These are phyloP conservation scores for Trichoderma breve DNA, from an alignment of 2,329 filamentous ascomycete species.

Conservation along the genomic window DNA sequence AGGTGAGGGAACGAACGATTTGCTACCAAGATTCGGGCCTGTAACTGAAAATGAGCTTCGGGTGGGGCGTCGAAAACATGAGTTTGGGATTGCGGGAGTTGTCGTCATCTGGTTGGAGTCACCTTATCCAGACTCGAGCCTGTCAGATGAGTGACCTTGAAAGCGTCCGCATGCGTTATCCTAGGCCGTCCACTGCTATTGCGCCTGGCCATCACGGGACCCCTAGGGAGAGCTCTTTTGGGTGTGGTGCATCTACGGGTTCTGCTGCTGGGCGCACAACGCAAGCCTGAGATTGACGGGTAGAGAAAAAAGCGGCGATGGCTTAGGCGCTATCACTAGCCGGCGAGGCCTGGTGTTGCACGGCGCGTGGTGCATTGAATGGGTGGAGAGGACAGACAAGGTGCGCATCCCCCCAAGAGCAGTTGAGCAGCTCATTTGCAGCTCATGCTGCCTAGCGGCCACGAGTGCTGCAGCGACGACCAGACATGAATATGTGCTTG, in stretches of 20 bases:
- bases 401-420: background rate
- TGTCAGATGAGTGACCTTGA: slow-evolving; percentile 1
- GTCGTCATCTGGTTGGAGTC: background rate
- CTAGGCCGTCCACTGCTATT: background rate
- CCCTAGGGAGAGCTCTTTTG: background rate
- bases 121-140: background rate
- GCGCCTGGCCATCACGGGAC: slow-evolving; percentile 6
- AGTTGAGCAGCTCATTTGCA: background rate
- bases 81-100: background rate
- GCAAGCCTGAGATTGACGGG: background rate
- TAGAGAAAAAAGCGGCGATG: background rate
- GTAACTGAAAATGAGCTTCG: background rate
- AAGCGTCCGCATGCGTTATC: background rate
- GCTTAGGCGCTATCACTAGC: background rate
- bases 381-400: background rate
- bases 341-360: background rate
- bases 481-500: slow-evolving; percentile 2
- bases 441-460: background rate
- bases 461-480: background rate
- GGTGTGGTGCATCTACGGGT: slow-evolving; percentile 4
- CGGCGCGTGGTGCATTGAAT: slow-evolving; percentile 10
- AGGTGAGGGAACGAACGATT: background rate
- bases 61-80: background rate
- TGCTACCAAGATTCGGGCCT: background rate
- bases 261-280: background rate